Evolutionary conservation across 2,329 filamentous ascomycete species (phyloP).

Genomic region (Colletotrichum gigasporum): DNA sequence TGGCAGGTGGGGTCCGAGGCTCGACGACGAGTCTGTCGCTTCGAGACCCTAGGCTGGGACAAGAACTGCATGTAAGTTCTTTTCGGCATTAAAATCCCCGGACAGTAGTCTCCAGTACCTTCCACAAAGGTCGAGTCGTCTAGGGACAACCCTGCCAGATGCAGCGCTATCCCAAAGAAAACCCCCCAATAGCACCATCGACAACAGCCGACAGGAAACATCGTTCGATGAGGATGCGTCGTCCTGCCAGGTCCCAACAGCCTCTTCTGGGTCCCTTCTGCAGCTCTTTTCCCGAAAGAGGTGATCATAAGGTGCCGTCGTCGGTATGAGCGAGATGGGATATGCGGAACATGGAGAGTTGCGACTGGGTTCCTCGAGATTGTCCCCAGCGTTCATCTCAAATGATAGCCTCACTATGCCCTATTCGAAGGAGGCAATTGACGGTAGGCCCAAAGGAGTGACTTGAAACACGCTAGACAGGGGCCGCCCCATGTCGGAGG

Average conservation of each 20-base stretch:
- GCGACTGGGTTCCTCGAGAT: conserved; percentile 31
- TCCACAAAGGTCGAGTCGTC: conserved; percentile 11
- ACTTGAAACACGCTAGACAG: conserved; percentile 34
- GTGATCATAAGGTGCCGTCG: conserved; percentile 27
- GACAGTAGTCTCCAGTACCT: conserved; percentile 16
- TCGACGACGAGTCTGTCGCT: neutral
- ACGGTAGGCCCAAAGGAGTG: conserved; percentile 25
- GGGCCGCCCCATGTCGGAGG: conserved; percentile 17
- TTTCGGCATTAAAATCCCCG: conserved; percentile 24
- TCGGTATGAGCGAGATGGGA: conserved; percentile 33
- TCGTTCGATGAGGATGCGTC: conserved; percentile 25
- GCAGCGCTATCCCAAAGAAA: conserved; percentile 3
- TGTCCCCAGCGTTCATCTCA: conserved; percentile 33
- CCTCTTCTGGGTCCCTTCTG: conserved; percentile 16
- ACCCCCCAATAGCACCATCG: conserved; percentile 9
- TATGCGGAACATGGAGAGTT: conserved; percentile 31
- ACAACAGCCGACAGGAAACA: conserved; percentile 8
- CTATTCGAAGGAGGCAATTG: conserved; percentile 8
- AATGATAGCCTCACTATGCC: conserved; percentile 32
- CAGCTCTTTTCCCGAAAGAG: conserved; percentile 27
- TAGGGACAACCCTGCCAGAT: conserved; percentile 14
- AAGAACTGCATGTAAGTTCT: conserved; percentile 6
- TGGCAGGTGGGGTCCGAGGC: conserved; percentile 23
- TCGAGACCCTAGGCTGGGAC: conserved; percentile 5
- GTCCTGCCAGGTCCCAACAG: conserved; percentile 7